Base-by-base conservation (phyloP, 768 basidiomycete species). In the Leccinum subtestaceum region DNA sequence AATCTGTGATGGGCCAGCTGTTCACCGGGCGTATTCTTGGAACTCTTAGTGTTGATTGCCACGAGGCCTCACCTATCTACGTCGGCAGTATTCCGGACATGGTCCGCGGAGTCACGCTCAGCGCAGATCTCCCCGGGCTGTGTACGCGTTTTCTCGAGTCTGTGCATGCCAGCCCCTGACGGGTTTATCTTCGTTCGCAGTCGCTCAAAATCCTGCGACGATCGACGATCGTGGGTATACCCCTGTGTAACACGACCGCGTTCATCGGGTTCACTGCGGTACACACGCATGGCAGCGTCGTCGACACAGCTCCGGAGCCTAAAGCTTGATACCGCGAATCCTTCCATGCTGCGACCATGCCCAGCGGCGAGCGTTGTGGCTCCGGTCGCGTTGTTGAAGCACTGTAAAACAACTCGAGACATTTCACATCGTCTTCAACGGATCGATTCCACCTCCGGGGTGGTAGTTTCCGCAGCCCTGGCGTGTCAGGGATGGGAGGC, bases 391-490 rank as follows among this genome's bases (percentile, higher is more conserved):
- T 40, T 70, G n/a, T 27, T 70, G 51, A 45, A 12, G 3, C 7
- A 27, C 11, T 70, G 68, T 34, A 7, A 29, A 29, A 32, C 21
- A 32, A 7, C 60, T 69, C 31, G 57, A 63, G 52, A 54, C 56
- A 43, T 34, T 69, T 25, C 57, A 57, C 19, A 55, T 69, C 49
- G 51, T 58, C 27, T 70, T 70, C 32, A 61, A 70, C 21, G 68
- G 57, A 19, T 40, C 51, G 17, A 38, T 63, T 40, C 34, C 50
- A 4, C 57, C 57, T 0, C 54, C 50, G 8, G 53, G n/a, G 7
- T 12, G 47, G 25, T 2, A 5, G 32, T 15, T 0, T 11, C 19
- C 17, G 23, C 43, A 34, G 49, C 31, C 25, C 1, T 5, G 21
- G 40, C 1, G 15, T n/a, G 15, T 29, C 57, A 45, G 12, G 60